Conservation (phyloP, 805 yeast genomes). For the Yarrowia keelungensis region DNA sequence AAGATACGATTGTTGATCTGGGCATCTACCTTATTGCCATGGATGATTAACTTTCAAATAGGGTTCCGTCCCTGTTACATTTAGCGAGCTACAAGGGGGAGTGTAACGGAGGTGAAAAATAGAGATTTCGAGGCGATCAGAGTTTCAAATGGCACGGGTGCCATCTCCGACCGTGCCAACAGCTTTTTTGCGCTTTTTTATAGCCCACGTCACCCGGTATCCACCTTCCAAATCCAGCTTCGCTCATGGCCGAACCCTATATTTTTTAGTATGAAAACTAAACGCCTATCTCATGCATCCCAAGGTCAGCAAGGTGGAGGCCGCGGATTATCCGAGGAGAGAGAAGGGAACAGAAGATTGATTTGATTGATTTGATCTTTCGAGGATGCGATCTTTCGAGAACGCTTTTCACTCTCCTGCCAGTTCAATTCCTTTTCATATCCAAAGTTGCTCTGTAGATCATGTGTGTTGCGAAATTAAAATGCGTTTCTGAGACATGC, state of each 20-base stretch:
- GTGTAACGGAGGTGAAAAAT: too few relatives aligned
- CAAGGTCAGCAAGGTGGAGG: background rate
- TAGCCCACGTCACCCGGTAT: background rate
- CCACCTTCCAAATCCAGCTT: background rate
- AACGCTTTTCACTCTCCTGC: too few relatives aligned
- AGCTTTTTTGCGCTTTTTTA: too few relatives aligned
- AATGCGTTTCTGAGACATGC: background rate
- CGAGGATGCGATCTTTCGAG: too few relatives aligned
- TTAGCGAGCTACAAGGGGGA: background rate
- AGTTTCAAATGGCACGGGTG: background rate
- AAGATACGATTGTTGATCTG: background rate
- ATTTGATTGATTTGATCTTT: too few relatives aligned
- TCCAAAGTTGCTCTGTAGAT: background rate
- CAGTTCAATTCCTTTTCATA: background rate
- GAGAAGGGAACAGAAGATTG: too few relatives aligned
- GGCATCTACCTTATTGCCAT: background rate
- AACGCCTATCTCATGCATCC: constrained; percentile 19
- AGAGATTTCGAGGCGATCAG: background rate
- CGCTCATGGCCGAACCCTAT: constrained; percentile 3
- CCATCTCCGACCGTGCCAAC: background rate
- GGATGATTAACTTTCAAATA: constrained; percentile 2
- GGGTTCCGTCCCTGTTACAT: constrained; percentile 1
- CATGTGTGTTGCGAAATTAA: constrained; percentile 3
- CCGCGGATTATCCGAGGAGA: background rate
- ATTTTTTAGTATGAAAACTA: background rate